phyloP scores from a whole-genome alignment of 2,329 filamentous ascomycete genomes.

The Alternaria triticimaculans region DNA sequence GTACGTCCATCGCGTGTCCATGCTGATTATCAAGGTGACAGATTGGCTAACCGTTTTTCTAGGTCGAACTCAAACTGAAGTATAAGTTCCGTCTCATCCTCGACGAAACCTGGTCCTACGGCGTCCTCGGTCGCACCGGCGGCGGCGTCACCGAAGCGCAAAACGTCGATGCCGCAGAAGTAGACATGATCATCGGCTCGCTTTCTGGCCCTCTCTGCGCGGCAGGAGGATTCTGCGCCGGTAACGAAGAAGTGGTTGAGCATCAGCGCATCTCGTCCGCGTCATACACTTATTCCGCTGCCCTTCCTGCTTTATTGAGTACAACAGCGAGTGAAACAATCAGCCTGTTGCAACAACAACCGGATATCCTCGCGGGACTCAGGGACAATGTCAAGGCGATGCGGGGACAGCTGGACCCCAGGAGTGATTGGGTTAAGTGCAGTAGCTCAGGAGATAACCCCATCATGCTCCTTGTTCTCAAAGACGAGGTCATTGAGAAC shows the following conservation, averaged over 20 bases:
- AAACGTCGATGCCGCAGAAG: conserved; percentile 89
- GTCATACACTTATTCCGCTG: conserved; percentile 95
- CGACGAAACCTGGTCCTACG: conserved; percentile 97
- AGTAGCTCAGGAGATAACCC: conserved; percentile 86
- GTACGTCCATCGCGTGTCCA: conserved; percentile 56
- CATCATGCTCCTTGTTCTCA: conserved; percentile 81
- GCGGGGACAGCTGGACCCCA: conserved; percentile 85
- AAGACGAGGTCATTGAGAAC: conserved; percentile 78
- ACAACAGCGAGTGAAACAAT: conserved; percentile 96
- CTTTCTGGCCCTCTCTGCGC: conserved; percentile 89
- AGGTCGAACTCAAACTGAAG: conserved; percentile 90
- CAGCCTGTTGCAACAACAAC: conserved; percentile 82
- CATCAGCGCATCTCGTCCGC: conserved; percentile 94
- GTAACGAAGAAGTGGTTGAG: conserved; percentile 87
- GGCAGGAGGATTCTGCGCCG: conserved; percentile 95
- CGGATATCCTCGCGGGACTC: conserved; percentile 78
- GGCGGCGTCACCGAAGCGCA: conserved; percentile 94
- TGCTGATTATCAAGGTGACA: background rate
- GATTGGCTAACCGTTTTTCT: conserved; percentile 9
- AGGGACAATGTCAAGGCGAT: conserved; percentile 87
- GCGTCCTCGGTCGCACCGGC: conserved; percentile 88
- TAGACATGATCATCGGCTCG: conserved; percentile 97
- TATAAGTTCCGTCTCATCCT: conserved; percentile 99
- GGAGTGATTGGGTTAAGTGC: conserved; percentile 90
- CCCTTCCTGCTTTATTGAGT: conserved; percentile 88